A percentile compares a stretch with the other conserved stretches of the same genome.
These are phyloP conservation scores for Biscutella auriculata DNA, from an alignment of 441 rosid species.

Conservation along the genomic window DNA sequence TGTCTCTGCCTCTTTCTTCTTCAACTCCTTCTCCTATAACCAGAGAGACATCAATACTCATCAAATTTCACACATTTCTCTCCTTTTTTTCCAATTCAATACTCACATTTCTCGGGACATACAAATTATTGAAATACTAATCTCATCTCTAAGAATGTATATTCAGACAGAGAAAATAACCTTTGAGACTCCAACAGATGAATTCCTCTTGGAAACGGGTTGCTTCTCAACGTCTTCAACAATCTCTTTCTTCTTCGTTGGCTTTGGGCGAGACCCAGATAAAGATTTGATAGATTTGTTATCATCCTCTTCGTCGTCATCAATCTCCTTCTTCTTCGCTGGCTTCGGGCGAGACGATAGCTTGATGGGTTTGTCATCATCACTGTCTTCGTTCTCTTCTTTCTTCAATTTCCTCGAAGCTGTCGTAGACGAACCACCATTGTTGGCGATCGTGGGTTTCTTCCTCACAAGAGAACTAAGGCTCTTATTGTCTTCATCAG, in stretches of 20 bases:
- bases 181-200: conserved; percentile 32
- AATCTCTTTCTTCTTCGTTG: conserved; percentile 31
- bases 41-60: conserved; percentile 1
- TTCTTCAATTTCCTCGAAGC: conserved; percentile 37
- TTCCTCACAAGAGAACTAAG: conserved; percentile 45
- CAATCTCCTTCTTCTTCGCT: too few relatives aligned
- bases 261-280: conserved; percentile 26
- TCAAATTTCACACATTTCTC: too few relatives aligned
- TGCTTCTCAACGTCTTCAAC: conserved; percentile 29
- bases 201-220: conserved; percentile 34
- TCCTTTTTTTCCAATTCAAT: too few relatives aligned
- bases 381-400: conserved; percentile 25
- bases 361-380: conserved; percentile 22
- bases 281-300: too few relatives aligned
- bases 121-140: background rate
- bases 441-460: conserved; percentile 25
- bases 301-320: too few relatives aligned
- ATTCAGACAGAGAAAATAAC: conserved; percentile 14
- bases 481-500: conserved; percentile 30
- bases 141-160: background rate
- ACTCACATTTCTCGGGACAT: too few relatives aligned
- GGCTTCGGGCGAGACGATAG: too few relatives aligned
- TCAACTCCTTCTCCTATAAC: conserved; percentile 26
- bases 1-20: conserved; percentile 27
- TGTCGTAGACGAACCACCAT: too few relatives aligned